Evolutionary conservation across 2,329 filamentous ascomycete genomes (phyloP).

Genomic region (Monosporascus ibericus): DNA sequence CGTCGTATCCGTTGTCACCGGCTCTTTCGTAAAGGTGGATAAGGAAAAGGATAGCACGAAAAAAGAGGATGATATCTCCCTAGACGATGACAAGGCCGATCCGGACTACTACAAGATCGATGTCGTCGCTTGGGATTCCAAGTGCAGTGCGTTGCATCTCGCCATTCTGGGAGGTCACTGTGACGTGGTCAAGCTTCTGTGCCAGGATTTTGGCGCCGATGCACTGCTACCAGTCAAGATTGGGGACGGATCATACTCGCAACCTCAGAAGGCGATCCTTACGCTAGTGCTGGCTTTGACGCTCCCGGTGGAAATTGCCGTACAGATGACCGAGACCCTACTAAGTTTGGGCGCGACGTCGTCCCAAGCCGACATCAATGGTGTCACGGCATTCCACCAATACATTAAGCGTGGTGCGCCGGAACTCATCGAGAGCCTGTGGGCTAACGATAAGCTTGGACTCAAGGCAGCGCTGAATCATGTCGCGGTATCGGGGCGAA

Average conservation of each 20-base stretch:
- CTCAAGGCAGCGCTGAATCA: conserved; percentile 63
- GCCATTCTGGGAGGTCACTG: conserved; percentile 70
- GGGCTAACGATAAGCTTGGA: conserved; percentile 53
- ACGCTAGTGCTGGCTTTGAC: conserved; percentile 62
- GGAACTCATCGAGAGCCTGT: conserved; percentile 42
- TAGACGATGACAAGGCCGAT: conserved; percentile 55
- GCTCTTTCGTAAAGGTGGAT: conserved; percentile 67
- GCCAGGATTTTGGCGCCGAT: conserved; percentile 70
- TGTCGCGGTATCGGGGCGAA: conserved; percentile 36
- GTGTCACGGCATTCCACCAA: conserved; percentile 61
- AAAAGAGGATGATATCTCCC: conserved; percentile 35
- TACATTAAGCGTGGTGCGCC: conserved; percentile 47
- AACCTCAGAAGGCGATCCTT: conserved; percentile 55
- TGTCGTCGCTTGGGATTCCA: conserved; percentile 71
- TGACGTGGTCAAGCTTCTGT: conserved; percentile 62
- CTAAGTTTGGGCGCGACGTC: conserved; percentile 66
- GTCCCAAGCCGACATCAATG: conserved; percentile 62
- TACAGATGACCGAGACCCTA: conserved; percentile 58
- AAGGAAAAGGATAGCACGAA: conserved; percentile 31
- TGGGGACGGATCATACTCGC: conserved; percentile 37
- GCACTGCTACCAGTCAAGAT: conserved; percentile 69
- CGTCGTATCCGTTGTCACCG: conserved; percentile 52
- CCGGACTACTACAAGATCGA: conserved; percentile 79
- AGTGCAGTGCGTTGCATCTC: conserved; percentile 68
- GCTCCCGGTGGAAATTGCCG: conserved; percentile 57